phyloP scores from a whole-genome alignment of 345 rosid species.

The Lepidium africanum region DNA sequence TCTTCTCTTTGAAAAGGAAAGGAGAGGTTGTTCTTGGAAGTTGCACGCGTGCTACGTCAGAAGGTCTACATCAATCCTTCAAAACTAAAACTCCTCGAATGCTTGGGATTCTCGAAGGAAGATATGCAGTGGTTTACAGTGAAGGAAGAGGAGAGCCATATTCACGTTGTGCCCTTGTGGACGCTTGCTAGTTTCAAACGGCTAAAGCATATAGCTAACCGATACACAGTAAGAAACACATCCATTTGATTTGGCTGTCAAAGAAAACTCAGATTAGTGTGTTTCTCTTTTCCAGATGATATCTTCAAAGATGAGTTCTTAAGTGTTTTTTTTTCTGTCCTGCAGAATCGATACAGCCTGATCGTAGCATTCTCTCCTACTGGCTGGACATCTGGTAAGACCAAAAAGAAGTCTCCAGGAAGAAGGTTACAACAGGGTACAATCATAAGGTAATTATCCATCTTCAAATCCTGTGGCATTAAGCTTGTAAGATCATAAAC shows the following conservation, averaged over 20 bases:
- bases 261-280: neutral
- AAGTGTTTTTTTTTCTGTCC: neutral
- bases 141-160: conserved; percentile 81
- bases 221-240: conserved; percentile 56
- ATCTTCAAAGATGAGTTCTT: neutral
- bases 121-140: conserved; percentile 86
- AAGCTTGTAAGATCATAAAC: neutral
- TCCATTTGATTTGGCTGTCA: neutral
- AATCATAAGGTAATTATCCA: conserved; percentile 54
- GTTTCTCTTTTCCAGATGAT: neutral
- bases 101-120: conserved; percentile 66
- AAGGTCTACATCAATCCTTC: conserved; percentile 67
- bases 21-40: conserved; percentile 91
- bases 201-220: conserved; percentile 65
- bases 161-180: conserved; percentile 97
- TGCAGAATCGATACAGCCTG: conserved; percentile 68
- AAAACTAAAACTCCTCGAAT: conserved; percentile 61
- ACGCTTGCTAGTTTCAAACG: conserved; percentile 93
- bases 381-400: conserved; percentile 88
- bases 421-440: conserved; percentile 95
- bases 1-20: conserved; percentile 45
- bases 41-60: conserved; percentile 63
- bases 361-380: conserved; percentile 92
- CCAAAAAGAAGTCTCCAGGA: conserved; percentile 78
- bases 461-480: neutral